These are phyloP conservation scores for Globisporangium radiosum DNA, from an alignment of 352 stramenopile genomes.

Conservation along the genomic window DNA sequence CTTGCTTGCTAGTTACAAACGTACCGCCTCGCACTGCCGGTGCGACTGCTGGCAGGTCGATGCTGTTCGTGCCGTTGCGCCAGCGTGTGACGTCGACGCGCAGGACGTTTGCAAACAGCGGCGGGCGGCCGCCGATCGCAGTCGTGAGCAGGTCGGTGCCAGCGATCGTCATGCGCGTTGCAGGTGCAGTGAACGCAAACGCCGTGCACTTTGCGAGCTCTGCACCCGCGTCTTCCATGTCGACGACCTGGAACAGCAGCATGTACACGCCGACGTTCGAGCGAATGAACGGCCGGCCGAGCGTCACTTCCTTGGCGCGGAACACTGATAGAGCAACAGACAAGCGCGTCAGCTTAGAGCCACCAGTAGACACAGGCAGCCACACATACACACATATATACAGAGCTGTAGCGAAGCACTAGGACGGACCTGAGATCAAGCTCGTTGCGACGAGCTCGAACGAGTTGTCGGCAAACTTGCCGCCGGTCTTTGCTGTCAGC, in stretches of 20 bases:
- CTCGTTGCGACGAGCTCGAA: constrained; percentile 55
- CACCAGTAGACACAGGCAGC: not conserved
- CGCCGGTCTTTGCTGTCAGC: constrained; percentile 32
- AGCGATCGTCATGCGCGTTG: constrained; percentile 10
- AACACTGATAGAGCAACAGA: constrained; percentile 25
- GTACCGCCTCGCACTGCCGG: constrained; percentile 41
- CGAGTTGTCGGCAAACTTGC: constrained; percentile 45
- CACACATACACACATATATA: too few relatives aligned
- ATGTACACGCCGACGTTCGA: constrained; percentile 37
- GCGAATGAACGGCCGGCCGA: constrained; percentile 39
- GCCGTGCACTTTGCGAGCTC: constrained; percentile 23
- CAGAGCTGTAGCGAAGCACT: too few relatives aligned
- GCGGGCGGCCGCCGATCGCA: constrained; percentile 21
- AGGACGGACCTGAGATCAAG: constrained; percentile 38
- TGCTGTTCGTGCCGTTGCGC: constrained; percentile 36
- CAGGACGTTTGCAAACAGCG: constrained; percentile 64
- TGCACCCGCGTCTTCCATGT: constrained; percentile 42
- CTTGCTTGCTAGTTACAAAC: not conserved
- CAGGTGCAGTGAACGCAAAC: constrained; percentile 34
- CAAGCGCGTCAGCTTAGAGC: not conserved
- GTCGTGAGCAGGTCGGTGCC: constrained; percentile 46
- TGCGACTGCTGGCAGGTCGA: constrained; percentile 47
- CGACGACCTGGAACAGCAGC: constrained; percentile 57
- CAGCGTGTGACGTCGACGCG: constrained; percentile 37
- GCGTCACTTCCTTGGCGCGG: constrained; percentile 47